Conservation (phyloP, 2,329 filamentous ascomycete genomes). For the Rhynchosporium agropyri region DNA sequence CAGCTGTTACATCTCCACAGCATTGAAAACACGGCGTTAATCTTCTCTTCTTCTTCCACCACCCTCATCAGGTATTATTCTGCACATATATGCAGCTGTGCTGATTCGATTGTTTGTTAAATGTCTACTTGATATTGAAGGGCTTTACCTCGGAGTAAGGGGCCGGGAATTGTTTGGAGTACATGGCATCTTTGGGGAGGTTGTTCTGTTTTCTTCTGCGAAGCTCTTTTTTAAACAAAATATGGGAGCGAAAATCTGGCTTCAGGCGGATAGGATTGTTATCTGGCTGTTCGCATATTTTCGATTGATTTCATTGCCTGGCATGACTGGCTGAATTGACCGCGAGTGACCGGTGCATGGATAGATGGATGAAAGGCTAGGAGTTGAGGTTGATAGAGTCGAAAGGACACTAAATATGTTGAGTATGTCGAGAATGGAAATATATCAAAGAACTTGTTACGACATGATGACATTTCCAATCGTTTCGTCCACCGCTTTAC, state of each 20-base stretch:
- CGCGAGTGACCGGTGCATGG: no score
- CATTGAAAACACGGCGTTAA: conserved; percentile 36
- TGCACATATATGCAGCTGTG: conserved; percentile 32
- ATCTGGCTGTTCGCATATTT: not conserved
- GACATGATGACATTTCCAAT: not conserved
- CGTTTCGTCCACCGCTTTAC: no score
- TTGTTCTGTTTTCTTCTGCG: conserved; percentile 7
- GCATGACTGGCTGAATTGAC: not conserved
- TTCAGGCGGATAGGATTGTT: conserved; percentile 1
- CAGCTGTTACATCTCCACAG: conserved; percentile 27
- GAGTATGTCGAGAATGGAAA: conserved; percentile 9
- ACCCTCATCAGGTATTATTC: conserved; percentile 21
- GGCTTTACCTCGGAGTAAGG: conserved; percentile 26
- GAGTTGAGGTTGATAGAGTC: not conserved
- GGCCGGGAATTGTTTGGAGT: conserved; percentile 37
- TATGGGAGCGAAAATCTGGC: not conserved
- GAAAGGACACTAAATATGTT: not conserved
- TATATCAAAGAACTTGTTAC: not conserved
- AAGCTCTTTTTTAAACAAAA: conserved; percentile 11
- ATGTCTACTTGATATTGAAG: conserved; percentile 33
- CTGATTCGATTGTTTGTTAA: conserved; percentile 32
- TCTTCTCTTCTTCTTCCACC: conserved; percentile 28
- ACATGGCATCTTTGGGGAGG: conserved; percentile 35
- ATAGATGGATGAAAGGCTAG: conserved; percentile 8
- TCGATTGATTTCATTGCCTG: conserved; percentile 9